Conservation (phyloP, 2,329 filamentous ascomycete genomes). For the Fusarium anthophilum region DNA sequence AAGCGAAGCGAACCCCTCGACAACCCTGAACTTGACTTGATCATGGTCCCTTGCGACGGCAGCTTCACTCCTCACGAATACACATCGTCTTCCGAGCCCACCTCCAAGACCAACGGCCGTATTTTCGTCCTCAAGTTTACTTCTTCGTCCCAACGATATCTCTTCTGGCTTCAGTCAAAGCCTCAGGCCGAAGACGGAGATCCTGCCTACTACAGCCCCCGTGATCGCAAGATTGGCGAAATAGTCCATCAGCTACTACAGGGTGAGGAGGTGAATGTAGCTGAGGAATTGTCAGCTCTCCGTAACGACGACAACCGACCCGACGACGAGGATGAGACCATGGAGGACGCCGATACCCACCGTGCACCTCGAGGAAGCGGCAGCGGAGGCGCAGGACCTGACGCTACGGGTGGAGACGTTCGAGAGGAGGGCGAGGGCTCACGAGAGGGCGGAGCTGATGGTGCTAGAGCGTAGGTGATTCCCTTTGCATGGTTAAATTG, state of each 20-base stretch:
- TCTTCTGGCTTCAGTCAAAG: constrained; percentile 97
- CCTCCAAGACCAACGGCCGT: constrained; percentile 81
- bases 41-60: constrained; percentile 93
- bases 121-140: constrained; percentile 94
- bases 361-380: constrained; percentile 67
- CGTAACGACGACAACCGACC: constrained; percentile 59
- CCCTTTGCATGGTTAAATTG: constrained; percentile 45
- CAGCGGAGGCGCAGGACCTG: constrained; percentile 84
- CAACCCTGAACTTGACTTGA: constrained; percentile 83
- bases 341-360: constrained; percentile 72
- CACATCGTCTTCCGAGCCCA: constrained; percentile 63
- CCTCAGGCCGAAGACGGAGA: constrained; percentile 76
- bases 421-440: constrained; percentile 89
- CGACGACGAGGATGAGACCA: constrained; percentile 63
- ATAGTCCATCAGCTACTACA: constrained; percentile 86
- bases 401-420: constrained; percentile 89
- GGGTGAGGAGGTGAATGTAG: constrained; percentile 87
- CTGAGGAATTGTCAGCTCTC: constrained; percentile 74
- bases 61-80: constrained; percentile 84
- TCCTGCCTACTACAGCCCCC: constrained; percentile 80
- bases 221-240: constrained; percentile 87
- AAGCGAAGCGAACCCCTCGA: constrained; percentile 76
- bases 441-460: constrained; percentile 93
- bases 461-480: constrained; percentile 97
- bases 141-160: constrained; percentile 87